Evolutionary conservation across 75 land plant species (phyloP).

Genomic region (Ceratopteris richardii): DNA sequence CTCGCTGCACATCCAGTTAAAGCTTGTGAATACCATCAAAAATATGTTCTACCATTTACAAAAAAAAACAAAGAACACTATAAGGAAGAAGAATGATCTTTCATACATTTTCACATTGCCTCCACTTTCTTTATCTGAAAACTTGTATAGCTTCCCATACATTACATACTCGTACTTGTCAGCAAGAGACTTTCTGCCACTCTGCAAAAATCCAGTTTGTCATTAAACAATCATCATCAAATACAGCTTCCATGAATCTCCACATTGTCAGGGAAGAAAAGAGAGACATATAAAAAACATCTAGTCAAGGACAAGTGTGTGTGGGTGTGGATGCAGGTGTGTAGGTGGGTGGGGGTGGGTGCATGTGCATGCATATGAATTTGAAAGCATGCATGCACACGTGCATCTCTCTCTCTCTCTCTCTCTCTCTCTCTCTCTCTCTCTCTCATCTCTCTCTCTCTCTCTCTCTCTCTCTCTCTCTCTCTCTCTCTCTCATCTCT

Average conservation of each 20-base stretch:
- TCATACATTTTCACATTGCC: constrained; percentile 50
- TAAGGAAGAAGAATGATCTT: no score
- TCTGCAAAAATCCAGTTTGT: constrained; percentile 32
- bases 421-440: no score
- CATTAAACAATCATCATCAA: no score
- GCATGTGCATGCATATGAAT: background rate
- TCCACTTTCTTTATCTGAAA: constrained; percentile 49
- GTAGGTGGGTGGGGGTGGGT: background rate
- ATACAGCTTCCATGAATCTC: no score
- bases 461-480: no score
- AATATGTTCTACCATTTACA: no score
- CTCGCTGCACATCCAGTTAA: constrained; percentile 32
- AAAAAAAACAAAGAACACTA: no score
- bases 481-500: no score
- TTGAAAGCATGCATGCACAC: background rate
- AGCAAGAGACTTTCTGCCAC: constrained; percentile 55
- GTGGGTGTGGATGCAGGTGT: constrained; percentile 1
- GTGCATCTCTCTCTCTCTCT: no score
- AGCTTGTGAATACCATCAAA: background rate
- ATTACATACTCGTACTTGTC: constrained; percentile 91
- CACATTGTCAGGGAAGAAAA: no score
- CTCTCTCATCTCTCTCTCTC: no score
- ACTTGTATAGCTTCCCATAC: constrained; percentile 86
- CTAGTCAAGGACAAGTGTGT: constrained; percentile 2
- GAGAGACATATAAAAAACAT: no score